A percentile compares a stretch with the other conserved stretches of the same genome.
phyloP scores from a whole-genome alignment of 192 early-diverging fungal genomes.

The Chytriomyces sp. region DNA sequence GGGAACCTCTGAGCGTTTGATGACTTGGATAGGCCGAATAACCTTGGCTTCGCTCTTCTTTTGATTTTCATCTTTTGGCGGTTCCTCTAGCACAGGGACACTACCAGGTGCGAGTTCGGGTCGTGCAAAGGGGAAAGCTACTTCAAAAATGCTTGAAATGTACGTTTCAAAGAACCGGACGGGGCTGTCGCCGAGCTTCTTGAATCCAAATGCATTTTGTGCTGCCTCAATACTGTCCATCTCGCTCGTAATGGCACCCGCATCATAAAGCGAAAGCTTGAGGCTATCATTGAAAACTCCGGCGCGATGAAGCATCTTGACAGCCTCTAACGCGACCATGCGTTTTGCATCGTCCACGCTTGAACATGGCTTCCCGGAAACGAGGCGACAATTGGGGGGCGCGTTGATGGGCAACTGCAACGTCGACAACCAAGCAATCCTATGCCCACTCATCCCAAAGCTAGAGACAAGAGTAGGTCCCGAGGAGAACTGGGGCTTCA shows the following conservation, averaged over 20 bases:
- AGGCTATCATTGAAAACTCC: conserved; percentile 77
- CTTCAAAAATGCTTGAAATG: background rate
- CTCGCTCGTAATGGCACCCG: background rate
- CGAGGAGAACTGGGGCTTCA: conserved; percentile 57
- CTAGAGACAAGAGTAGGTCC: background rate
- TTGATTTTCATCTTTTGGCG: background rate
- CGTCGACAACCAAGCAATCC: conserved; percentile 12
- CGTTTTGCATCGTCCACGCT: conserved; percentile 71
- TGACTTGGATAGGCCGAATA: background rate
- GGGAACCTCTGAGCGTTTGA: conserved; percentile 6
- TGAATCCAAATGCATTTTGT: conserved; percentile 11
- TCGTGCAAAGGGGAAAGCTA: background rate
- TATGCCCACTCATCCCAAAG: background rate
- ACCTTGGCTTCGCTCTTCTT: background rate
- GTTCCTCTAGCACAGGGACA: background rate
- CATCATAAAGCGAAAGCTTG: conserved; percentile 16
- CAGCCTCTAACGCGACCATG: conserved; percentile 68
- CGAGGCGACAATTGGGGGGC: conserved; percentile 24
- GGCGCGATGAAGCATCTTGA: conserved; percentile 68
- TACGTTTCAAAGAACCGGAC: background rate
- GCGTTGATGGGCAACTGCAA: conserved; percentile 33
- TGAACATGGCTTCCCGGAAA: conserved; percentile 32
- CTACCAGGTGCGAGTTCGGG: background rate
- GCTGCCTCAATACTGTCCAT: conserved; percentile 11
- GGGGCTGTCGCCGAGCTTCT: background rate